Evolutionary conservation across 1,284 basidiomycete species (phyloP).

Genomic region (Puccinia polysora): DNA sequence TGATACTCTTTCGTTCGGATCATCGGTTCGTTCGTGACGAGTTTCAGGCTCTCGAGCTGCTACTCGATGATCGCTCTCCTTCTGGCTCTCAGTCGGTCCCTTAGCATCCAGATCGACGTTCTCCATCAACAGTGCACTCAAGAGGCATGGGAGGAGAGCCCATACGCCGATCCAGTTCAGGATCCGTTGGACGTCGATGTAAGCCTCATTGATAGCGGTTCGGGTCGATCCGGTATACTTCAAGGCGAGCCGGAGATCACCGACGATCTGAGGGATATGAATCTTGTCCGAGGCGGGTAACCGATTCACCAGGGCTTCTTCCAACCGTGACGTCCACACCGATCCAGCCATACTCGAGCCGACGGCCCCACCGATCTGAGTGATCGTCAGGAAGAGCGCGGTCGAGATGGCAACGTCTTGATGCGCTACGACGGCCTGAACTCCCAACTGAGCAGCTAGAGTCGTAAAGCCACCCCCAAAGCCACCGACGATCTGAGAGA

Average conservation of each 20-base stretch:
- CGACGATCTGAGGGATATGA: slow-evolving; percentile 48
- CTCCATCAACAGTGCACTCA: slow-evolving; percentile 46
- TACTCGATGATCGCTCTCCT: too few species aligned
- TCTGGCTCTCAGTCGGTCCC: too few species aligned
- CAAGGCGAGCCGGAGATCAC: slow-evolving; percentile 48
- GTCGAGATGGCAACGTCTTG: slow-evolving; percentile 50
- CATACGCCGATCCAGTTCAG: slow-evolving; percentile 46
- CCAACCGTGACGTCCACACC: slow-evolving; percentile 50
- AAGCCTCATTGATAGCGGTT: slow-evolving; percentile 47
- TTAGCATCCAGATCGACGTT: slow-evolving; percentile 46
- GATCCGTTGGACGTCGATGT: slow-evolving; percentile 49
- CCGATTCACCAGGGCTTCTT: slow-evolving; percentile 45
- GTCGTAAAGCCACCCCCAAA: slow-evolving; percentile 48
- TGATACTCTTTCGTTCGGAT: too few species aligned
- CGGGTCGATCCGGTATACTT: slow-evolving; percentile 47
- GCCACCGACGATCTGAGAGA: slow-evolving; percentile 47
- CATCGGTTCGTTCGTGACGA: too few species aligned
- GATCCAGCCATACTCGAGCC: slow-evolving; percentile 50
- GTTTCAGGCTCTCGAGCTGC: too few species aligned
- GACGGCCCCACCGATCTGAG: slow-evolving; percentile 51
- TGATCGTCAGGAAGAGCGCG: slow-evolving; percentile 51
- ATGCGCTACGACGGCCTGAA: slow-evolving; percentile 48
- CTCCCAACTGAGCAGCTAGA: slow-evolving; percentile 49
- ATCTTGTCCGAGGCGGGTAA: slow-evolving; percentile 44
- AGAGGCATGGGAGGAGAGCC: slow-evolving; percentile 46